These are phyloP conservation scores for Mycena venus DNA, from an alignment of 768 basidiomycete genomes.

Conservation along the genomic window DNA sequence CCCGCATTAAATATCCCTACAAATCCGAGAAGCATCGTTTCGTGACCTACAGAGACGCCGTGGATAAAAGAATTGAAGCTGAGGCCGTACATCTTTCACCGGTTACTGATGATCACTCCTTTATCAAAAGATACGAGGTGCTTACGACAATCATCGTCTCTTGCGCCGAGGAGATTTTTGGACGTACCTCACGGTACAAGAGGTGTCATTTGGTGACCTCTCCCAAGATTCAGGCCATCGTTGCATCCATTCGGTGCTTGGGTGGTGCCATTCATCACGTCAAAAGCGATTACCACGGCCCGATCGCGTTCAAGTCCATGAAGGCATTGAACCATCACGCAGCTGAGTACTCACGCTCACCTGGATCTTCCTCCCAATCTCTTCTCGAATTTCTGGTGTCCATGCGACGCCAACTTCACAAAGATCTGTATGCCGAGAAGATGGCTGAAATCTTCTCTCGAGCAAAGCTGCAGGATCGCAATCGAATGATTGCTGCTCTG, in stretches of 20 bases:
- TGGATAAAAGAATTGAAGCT: neutral
- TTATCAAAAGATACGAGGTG: neutral
- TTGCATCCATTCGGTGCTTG: neutral
- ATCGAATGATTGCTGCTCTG: conserved; percentile 15
- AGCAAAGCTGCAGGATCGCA: conserved; percentile 7
- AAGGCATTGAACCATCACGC: neutral
- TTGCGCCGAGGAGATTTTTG: conserved; percentile 4
- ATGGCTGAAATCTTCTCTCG: neutral
- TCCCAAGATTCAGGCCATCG: neutral
- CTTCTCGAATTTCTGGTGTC: neutral
- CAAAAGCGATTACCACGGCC: neutral
- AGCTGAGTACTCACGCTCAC: neutral
- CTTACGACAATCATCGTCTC: neutral
- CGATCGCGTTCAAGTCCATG: neutral
- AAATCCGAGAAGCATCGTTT: conserved; percentile 4
- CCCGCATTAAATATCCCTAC: neutral
- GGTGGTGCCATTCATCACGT: conserved; percentile 12
- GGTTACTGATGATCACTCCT: neutral
- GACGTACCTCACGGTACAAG: conserved; percentile 1
- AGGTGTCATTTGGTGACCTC: neutral
- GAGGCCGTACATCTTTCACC: neutral
- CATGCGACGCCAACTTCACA: neutral
- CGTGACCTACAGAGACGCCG: neutral
- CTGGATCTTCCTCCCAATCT: neutral
- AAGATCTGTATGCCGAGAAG: conserved; percentile 10